Conservation (phyloP, 176 grass and related monocot species). For the Bothriochloa decipiens region DNA sequence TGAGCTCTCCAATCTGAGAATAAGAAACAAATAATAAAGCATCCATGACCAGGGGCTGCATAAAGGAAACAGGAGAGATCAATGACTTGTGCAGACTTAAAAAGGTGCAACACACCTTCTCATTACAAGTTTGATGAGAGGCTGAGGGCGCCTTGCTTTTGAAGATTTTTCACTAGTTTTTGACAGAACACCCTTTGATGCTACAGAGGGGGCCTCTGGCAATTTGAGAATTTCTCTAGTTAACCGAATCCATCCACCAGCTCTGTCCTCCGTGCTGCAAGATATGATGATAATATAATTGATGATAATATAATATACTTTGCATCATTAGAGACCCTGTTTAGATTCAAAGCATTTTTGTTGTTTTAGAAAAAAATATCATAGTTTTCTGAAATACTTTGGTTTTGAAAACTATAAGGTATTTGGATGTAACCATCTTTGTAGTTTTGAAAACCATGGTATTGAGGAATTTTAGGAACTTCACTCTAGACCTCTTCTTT, state of each 20-base stretch:
- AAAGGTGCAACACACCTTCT: conserved; percentile 64
- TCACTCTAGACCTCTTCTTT: not conserved
- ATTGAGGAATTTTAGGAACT: not conserved
- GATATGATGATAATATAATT: conserved; percentile 24
- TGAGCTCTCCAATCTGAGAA: conserved; percentile 89
- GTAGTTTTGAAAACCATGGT: not conserved
- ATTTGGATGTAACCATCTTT: not conserved
- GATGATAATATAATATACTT: conserved; percentile 25
- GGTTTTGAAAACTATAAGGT: not conserved
- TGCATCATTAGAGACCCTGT: not conserved
- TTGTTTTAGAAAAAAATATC: not conserved
- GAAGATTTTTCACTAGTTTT: conserved; percentile 89
- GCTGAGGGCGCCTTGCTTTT: conserved; percentile 89
- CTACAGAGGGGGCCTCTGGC: conserved; percentile 95
- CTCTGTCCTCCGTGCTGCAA: conserved; percentile 93
- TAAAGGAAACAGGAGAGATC: conserved; percentile 19
- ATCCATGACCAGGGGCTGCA: conserved; percentile 25
- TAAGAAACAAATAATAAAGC: conserved; percentile 32
- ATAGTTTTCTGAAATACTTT: not conserved
- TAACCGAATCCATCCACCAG: conserved; percentile 95
- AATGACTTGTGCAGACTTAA: conserved; percentile 25
- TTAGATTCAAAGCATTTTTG: not conserved
- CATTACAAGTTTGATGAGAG: conserved; percentile 95
- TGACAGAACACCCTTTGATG: conserved; percentile 61
- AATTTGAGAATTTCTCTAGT: conserved; percentile 98